Conservation (phyloP, 495 filamentous ascomycete species). For the Darksidea phi region DNA sequence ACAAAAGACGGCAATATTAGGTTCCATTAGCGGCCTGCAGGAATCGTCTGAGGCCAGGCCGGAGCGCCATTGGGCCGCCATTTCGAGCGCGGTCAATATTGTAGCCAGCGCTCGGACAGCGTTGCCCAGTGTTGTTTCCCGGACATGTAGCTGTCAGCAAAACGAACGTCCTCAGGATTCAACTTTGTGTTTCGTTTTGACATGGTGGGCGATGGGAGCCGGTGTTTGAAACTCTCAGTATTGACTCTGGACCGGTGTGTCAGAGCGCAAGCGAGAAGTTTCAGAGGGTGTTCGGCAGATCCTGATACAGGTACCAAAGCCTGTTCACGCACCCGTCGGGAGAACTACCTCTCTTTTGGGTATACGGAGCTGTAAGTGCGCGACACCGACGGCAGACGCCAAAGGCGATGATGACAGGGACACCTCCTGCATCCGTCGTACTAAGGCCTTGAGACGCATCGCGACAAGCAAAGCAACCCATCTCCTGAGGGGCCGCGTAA, state of each 20-base stretch:
- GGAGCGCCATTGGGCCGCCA: slow-evolving; percentile 12
- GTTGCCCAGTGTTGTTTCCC: not conserved
- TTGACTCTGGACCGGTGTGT: slow-evolving; percentile 16
- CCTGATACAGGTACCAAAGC: slow-evolving; percentile 28
- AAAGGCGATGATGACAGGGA: not conserved
- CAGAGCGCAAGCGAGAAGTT: slow-evolving; percentile 19
- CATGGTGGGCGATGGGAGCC: not conserved
- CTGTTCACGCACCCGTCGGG: not conserved
- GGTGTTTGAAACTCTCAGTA: slow-evolving; percentile 25
- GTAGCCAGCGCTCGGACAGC: not conserved
- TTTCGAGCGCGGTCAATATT: not conserved
- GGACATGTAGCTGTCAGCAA: not conserved
- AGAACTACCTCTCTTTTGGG: not conserved
- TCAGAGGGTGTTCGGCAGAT: slow-evolving; percentile 17
- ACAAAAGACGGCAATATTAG: slow-evolving; percentile 28
- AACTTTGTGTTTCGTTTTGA: slow-evolving; percentile 15
- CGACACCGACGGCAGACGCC: not conserved
- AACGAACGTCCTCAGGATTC: slow-evolving; percentile 20
- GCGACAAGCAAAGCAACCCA: not conserved
- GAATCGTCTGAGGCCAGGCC: not conserved
- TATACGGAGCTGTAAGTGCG: not conserved
- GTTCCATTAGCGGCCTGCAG: slow-evolving; percentile 10
- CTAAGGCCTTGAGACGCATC: slow-evolving; percentile 19
- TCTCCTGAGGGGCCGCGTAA: not conserved
- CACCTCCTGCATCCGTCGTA: not conserved